Conservation (phyloP, 1,284 basidiomycete species). For the Grifola frondosa region DNA sequence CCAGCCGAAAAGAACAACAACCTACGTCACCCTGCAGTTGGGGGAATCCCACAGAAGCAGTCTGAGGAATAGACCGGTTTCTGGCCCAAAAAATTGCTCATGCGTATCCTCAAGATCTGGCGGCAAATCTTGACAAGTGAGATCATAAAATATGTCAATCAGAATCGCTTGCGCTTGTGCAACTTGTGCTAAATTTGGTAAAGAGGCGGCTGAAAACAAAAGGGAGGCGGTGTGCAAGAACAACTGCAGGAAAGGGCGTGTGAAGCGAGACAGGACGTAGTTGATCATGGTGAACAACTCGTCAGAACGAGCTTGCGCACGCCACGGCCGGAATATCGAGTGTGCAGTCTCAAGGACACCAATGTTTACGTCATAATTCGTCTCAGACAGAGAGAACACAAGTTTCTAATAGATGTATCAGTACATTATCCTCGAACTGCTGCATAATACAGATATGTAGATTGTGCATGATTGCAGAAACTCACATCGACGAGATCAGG, state of each 20-base stretch:
- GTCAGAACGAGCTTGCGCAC: conserved; percentile 88
- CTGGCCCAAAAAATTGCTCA: conserved; percentile 73
- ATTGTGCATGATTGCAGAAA: conserved; percentile 6
- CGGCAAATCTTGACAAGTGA: conserved; percentile 94
- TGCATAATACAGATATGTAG: neutral
- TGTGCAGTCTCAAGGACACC: conserved; percentile 93
- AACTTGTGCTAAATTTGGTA: conserved; percentile 47
- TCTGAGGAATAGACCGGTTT: conserved; percentile 71
- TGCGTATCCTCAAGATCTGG: conserved; percentile 93
- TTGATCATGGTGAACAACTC: conserved; percentile 91
- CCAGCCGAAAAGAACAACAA: conserved; percentile 15
- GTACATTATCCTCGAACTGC: neutral
- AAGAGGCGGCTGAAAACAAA: conserved; percentile 45
- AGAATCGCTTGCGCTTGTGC: conserved; percentile 79
- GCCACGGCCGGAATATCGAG: conserved; percentile 94
- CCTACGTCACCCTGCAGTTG: conserved; percentile 73
- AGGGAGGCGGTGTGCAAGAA: conserved; percentile 67
- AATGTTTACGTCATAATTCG: conserved; percentile 84
- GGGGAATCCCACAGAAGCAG: conserved; percentile 79
- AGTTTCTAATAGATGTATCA: conserved; percentile 42
- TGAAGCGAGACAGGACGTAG: conserved; percentile 84
- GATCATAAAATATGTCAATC: conserved; percentile 90
- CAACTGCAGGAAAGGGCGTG: conserved; percentile 80
- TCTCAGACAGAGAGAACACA: conserved; percentile 71
- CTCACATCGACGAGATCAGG: conserved; percentile 61